These are phyloP conservation scores for Arachnopeziza araneosa DNA, from an alignment of 2,329 filamentous ascomycete genomes.

Conservation along the genomic window DNA sequence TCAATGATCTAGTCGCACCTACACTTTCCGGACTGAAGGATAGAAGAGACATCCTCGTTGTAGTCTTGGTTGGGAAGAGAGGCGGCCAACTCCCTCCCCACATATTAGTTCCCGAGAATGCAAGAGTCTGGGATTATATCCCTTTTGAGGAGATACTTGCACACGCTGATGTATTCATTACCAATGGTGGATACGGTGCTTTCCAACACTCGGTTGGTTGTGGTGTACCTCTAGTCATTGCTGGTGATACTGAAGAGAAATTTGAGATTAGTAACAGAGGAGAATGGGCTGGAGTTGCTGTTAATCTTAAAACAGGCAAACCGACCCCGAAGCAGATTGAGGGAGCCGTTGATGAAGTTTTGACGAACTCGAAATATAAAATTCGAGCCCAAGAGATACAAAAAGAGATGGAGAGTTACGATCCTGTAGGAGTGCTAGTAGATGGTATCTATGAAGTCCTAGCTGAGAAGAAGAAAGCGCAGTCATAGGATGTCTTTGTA, in stretches of 20 bases:
- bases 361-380: slow-evolving; percentile 10
- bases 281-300: slow-evolving; percentile 29
- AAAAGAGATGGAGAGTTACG: slow-evolving; percentile 12
- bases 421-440: slow-evolving; percentile 9
- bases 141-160: slow-evolving; percentile 34
- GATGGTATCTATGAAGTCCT: slow-evolving; percentile 5
- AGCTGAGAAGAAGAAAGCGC: not conserved
- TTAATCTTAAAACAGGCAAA: slow-evolving; percentile 26
- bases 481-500: too few relatives aligned
- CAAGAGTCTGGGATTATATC: slow-evolving; percentile 33
- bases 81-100: slow-evolving; percentile 28
- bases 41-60: slow-evolving; percentile 29
- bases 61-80: slow-evolving; percentile 29
- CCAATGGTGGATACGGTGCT: slow-evolving; percentile 35
- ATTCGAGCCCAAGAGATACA: slow-evolving; percentile 8
- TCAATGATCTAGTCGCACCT: not conserved
- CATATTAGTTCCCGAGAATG: slow-evolving; percentile 28
- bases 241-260: slow-evolving; percentile 33
- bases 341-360: slow-evolving; percentile 8
- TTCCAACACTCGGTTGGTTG: slow-evolving; percentile 30
- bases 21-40: slow-evolving; percentile 5
- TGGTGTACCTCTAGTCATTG: slow-evolving; percentile 32
- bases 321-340: slow-evolving; percentile 5
- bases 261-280: slow-evolving; percentile 28
- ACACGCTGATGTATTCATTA: slow-evolving; percentile 31